Percentiles rank a stretch among this genome's conserved stretches.
Conservation (phyloP, 257 asterid genomes). For the Nicotiana knightiana region DNA sequence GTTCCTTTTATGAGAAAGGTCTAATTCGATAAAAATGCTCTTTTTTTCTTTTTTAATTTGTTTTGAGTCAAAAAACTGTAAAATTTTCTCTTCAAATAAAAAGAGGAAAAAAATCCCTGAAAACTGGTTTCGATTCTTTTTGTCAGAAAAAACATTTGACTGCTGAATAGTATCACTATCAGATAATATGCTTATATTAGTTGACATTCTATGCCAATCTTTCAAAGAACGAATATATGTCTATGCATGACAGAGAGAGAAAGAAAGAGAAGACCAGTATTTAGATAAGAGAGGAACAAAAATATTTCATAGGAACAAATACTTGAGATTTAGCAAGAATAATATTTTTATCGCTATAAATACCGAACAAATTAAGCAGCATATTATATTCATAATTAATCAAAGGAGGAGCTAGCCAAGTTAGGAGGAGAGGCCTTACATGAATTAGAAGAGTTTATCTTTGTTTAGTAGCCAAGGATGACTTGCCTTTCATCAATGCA, state of each 20-base stretch:
- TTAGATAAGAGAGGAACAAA: slow-evolving; percentile 9
- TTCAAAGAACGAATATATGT: not conserved
- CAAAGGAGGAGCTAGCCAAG: not conserved
- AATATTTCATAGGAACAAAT: not conserved
- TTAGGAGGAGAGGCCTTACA: slow-evolving; percentile 8
- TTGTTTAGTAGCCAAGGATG: slow-evolving; percentile 9
- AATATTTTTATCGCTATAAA: not conserved
- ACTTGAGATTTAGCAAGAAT: not conserved
- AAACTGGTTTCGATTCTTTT: not conserved
- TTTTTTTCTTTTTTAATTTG: not conserved
- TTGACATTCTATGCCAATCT: slow-evolving; percentile 3
- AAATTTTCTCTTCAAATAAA: not conserved
- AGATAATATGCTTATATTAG: not conserved
- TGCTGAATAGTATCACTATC: not conserved
- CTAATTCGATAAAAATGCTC: not conserved
- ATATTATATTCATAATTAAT: not conserved
- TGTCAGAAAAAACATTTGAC: not conserved
- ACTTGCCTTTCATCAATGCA: slow-evolving; percentile 6
- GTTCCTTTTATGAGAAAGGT: too few species aligned
- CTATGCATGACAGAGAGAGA: not conserved
- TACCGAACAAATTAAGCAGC: not conserved
- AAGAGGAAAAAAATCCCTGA: not conserved
- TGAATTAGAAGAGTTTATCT: not conserved
- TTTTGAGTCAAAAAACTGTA: not conserved
- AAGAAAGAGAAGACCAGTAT: not conserved